Percentiles rank a stretch among this genome's conserved stretches.
Conservation (phyloP, 2,329 filamentous ascomycete species). For the Venturiaceae sp. region DNA sequence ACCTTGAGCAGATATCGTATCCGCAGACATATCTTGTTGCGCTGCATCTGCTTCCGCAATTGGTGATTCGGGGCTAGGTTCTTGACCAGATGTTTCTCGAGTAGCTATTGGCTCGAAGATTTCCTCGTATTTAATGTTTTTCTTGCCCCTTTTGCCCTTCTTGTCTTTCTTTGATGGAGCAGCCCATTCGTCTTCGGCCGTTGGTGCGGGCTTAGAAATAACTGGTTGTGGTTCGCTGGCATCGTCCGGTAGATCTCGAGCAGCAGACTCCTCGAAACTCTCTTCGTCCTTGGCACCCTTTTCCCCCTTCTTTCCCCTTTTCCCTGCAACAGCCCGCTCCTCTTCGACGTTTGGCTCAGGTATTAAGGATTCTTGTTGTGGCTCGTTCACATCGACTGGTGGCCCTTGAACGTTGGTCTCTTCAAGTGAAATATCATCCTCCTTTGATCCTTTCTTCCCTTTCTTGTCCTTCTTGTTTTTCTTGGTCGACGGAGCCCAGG, state of each 20-base stretch:
- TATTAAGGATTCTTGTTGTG: not conserved
- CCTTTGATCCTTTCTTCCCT: conserved; percentile 5
- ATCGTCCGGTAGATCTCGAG: too few species aligned
- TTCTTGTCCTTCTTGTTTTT: conserved; percentile 14
- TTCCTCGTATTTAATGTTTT: not conserved
- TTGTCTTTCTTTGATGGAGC: conserved; percentile 11
- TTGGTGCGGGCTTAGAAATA: conserved; percentile 8
- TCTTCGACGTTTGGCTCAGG: conserved; percentile 11
- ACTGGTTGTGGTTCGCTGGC: not conserved
- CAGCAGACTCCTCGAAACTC: not conserved
- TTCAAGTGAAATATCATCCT: not conserved
- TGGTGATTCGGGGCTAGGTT: too few species aligned
- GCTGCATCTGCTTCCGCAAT: not conserved
- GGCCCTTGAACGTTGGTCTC: not conserved
- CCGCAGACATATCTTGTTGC: not conserved
- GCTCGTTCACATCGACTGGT: not conserved
- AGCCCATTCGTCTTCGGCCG: conserved; percentile 18
- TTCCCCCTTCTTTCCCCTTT: conserved; percentile 11
- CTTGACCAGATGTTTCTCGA: too few species aligned
- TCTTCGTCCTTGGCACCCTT: conserved; percentile 10
- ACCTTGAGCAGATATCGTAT: not conserved
- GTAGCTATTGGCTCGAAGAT: not conserved
- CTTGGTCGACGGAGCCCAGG: conserved; percentile 19
- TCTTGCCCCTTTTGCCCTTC: not conserved
- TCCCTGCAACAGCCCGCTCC: not conserved